A percentile compares a stretch with the other conserved stretches of the same genome.
Evolutionary conservation across 768 basidiomycete species (phyloP).

Genomic region (Lactifluus rugatus): DNA sequence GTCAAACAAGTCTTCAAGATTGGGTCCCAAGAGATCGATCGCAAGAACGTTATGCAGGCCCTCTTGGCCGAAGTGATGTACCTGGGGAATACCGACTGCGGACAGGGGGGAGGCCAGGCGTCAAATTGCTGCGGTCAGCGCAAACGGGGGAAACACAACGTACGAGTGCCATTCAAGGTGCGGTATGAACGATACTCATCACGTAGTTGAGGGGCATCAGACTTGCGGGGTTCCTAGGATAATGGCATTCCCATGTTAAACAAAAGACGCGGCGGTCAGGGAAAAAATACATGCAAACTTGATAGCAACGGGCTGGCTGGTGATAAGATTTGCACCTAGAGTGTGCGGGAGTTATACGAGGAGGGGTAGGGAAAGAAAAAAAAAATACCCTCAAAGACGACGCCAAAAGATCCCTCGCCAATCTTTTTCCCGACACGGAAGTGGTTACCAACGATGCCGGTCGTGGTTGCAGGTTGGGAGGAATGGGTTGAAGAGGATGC

Average conservation of each 20-base stretch:
- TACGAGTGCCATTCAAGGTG: slow-evolving; percentile 84
- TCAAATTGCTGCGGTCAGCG: neutral
- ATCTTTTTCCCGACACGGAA: slow-evolving; percentile 97
- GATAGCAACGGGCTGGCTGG: slow-evolving; percentile 85
- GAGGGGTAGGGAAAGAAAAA: neutral
- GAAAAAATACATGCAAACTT: slow-evolving; percentile 68
- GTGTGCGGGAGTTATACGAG: neutral
- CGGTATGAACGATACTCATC: slow-evolving; percentile 98
- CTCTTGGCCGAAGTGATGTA: slow-evolving; percentile 98
- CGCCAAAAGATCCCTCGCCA: slow-evolving; percentile 98
- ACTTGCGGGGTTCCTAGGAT: slow-evolving; percentile 88
- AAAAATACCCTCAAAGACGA: slow-evolving; percentile 83
- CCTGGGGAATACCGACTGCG: slow-evolving; percentile 91
- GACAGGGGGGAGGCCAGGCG: neutral
- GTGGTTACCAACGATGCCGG: slow-evolving; percentile 70
- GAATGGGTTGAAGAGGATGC: slow-evolving; percentile 58
- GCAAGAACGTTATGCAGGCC: slow-evolving; percentile 94
- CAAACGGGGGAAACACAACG: slow-evolving; percentile 26
- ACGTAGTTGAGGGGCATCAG: slow-evolving; percentile 93
- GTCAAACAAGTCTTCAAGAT: slow-evolving; percentile 95
- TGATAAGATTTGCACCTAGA: slow-evolving; percentile 75
- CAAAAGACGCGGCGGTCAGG: neutral
- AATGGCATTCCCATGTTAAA: slow-evolving; percentile 6
- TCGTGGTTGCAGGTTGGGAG: slow-evolving; percentile 50
- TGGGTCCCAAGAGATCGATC: slow-evolving; percentile 94